Base-by-base conservation (phyloP, 2,329 filamentous ascomycete species). In the Epichloe glyceriae region DNA sequence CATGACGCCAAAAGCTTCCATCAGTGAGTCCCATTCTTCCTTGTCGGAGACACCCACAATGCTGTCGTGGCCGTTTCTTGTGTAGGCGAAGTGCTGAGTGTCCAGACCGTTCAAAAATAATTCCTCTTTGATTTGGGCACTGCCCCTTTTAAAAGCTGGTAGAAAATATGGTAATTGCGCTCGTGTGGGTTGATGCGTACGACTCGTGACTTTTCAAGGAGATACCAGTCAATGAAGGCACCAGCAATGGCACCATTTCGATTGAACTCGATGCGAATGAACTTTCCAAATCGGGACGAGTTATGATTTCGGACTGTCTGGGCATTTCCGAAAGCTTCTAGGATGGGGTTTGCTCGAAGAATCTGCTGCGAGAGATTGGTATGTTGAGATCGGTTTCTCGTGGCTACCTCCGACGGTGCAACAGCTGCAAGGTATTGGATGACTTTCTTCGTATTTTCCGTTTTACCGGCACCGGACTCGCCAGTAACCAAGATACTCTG, bases 241-340 rank as follows among this genome's bases (percentile, higher is more conserved):
- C 94, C 94, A 4, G 86, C 86, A 57, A 98, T 98, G 50, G 93
- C 86, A 30, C 94, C 94, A 37, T 80, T 80, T 22, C 86, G 79
- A 35, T 82, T 88, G 68, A 98, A 96, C 64, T 96, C 89, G 62
- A 98, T 98, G 47, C 94, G 80, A 64, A 98, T 98, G 62, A 98
- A 98, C 67, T 98, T 98, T 63, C 93, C 93, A 62, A 98, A 98
- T 56, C 93, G 83, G 5, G 93, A 98, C 0, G 93, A 98, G 65
- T 98, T 98, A 71, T 98, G 93, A 67, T 98, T 98, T 50, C 93
- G 81, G 33, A 98, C 88, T 0, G 93, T 98, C 65, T 98, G 94
- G 1, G 93, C 93, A 63, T 98, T 98, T 54, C 94, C 94, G 61
- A 98, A 98, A 1, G 93, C 86, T 76, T 98, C 94, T 3, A 98